Conservation (phyloP, 768 basidiomycete genomes). For the Leccinum longicurvipes region DNA sequence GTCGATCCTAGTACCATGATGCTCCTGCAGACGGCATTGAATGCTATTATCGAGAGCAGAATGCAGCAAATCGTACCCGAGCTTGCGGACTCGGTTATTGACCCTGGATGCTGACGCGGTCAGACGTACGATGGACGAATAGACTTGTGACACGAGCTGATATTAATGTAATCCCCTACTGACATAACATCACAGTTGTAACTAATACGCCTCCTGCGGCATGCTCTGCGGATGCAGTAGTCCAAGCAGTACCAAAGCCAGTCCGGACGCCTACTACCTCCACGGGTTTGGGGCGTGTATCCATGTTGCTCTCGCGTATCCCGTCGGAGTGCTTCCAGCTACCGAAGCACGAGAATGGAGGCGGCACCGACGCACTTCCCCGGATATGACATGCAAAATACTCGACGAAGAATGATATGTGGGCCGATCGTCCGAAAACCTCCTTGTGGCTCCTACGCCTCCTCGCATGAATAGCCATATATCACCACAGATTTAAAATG, state of each 20-base stretch:
- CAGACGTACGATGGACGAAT: conserved; percentile 4
- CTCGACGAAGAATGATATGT: conserved; percentile 12
- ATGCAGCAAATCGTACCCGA: conserved; percentile 27
- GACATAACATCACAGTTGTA: conserved; percentile 28
- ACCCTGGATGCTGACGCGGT: conserved; percentile 13
- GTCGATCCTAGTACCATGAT: conserved; percentile 8
- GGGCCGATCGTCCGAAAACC: conserved; percentile 11
- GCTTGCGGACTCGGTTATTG: conserved; percentile 8
- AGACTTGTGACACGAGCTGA: conserved; percentile 11
- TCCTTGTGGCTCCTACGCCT: not conserved
- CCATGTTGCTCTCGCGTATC: conserved; percentile 7
- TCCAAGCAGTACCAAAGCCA: conserved; percentile 20
- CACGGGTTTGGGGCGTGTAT: conserved; percentile 8
- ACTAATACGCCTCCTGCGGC: conserved; percentile 13
- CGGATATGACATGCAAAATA: conserved; percentile 23
- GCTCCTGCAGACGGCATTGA: conserved; percentile 31
- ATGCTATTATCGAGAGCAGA: conserved; percentile 35
- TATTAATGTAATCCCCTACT: conserved; percentile 31
- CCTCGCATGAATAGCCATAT: conserved; percentile 4
- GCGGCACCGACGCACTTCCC: conserved; percentile 6
- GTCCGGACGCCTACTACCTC: conserved; percentile 5
- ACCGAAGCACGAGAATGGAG: conserved; percentile 10
- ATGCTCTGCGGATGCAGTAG: conserved; percentile 19
- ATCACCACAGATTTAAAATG: conserved; percentile 21
- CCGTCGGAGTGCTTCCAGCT: not conserved